A percentile compares a stretch with the other conserved stretches of the same genome.
Conservation (phyloP, 495 filamentous ascomycete genomes). For the Hamigera avellanea region DNA sequence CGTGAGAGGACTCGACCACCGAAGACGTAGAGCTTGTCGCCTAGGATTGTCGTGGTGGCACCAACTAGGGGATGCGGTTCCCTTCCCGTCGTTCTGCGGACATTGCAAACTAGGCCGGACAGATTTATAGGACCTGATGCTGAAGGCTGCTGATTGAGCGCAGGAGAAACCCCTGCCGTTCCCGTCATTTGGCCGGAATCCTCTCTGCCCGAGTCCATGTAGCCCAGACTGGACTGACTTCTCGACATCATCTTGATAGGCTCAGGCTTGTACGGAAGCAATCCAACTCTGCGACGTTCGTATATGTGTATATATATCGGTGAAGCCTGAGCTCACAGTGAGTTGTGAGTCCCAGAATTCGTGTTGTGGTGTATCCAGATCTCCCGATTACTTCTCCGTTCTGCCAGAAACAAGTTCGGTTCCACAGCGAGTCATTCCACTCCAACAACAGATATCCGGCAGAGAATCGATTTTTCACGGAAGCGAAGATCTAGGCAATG, state of each 20-base stretch:
- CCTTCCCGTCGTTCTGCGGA: slow-evolving; percentile 78
- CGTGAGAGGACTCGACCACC: slow-evolving; percentile 80
- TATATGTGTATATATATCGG: too few relatives aligned
- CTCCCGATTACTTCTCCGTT: too few relatives aligned
- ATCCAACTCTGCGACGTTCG: too few relatives aligned
- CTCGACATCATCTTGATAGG: slow-evolving; percentile 29
- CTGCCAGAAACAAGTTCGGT: too few relatives aligned
- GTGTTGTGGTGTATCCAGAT: too few relatives aligned
- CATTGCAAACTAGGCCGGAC: slow-evolving; percentile 87
- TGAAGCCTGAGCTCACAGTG: too few relatives aligned
- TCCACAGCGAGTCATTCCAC: too few relatives aligned
- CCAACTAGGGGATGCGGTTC: slow-evolving; percentile 88
- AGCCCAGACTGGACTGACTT: slow-evolving; percentile 35
- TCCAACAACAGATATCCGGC: too few relatives aligned
- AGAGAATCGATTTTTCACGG: too few relatives aligned
- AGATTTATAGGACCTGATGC: slow-evolving; percentile 49
- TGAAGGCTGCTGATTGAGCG: slow-evolving; percentile 14
- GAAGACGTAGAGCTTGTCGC: slow-evolving; percentile 93
- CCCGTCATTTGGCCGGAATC: slow-evolving; percentile 11
- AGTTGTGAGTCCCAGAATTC: too few relatives aligned
- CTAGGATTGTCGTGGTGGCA: slow-evolving; percentile 87
- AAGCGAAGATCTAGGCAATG: too few relatives aligned
- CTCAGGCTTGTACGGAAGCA: background rate
- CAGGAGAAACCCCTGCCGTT: slow-evolving; percentile 19
- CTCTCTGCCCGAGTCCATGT: slow-evolving; percentile 22